These are phyloP conservation scores for Phialophora verrucosa DNA, from an alignment of 2,329 filamentous ascomycete species.

Conservation along the genomic window DNA sequence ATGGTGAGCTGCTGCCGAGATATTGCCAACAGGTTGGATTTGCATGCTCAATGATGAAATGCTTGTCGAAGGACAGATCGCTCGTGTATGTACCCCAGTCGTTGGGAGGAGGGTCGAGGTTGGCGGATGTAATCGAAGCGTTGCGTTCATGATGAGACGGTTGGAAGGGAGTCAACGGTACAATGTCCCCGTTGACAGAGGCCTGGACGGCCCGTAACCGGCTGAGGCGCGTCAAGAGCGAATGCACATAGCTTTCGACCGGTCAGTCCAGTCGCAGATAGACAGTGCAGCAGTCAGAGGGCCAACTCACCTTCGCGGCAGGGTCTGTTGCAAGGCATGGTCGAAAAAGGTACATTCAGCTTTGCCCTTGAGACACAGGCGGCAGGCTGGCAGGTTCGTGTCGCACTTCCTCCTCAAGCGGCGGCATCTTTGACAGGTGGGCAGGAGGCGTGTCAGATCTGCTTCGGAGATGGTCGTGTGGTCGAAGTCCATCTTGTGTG, in stretches of 20 bases:
- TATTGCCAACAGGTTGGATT: conserved; percentile 41
- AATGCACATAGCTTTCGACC: conserved; percentile 38
- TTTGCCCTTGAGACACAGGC: conserved; percentile 42
- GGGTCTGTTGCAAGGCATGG: conserved; percentile 40
- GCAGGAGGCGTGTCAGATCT: conserved; percentile 39
- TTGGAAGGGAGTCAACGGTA: conserved; percentile 20
- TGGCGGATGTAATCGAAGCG: conserved; percentile 25
- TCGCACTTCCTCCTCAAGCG: conserved; percentile 42
- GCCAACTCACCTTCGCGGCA: conserved; percentile 39
- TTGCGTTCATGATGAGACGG: conserved; percentile 29
- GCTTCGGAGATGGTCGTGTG: conserved; percentile 40
- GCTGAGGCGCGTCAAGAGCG: conserved; percentile 38
- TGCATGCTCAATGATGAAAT: conserved; percentile 39
- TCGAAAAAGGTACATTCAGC: conserved; percentile 42
- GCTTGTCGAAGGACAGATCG: conserved; percentile 40
- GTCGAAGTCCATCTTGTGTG: conserved; percentile 32
- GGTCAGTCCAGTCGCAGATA: neutral
- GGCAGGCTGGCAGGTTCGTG: conserved; percentile 40
- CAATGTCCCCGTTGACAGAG: conserved; percentile 32
- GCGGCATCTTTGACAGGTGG: conserved; percentile 41
- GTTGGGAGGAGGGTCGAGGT: conserved; percentile 26
- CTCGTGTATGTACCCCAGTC: conserved; percentile 38
- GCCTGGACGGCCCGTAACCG: conserved; percentile 38
- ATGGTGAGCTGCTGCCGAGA: conserved; percentile 40
- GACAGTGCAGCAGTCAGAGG: neutral